These are phyloP conservation scores for Rhodotorula mucilaginosa DNA, from an alignment of 1,284 basidiomycete species.

Conservation along the genomic window DNA sequence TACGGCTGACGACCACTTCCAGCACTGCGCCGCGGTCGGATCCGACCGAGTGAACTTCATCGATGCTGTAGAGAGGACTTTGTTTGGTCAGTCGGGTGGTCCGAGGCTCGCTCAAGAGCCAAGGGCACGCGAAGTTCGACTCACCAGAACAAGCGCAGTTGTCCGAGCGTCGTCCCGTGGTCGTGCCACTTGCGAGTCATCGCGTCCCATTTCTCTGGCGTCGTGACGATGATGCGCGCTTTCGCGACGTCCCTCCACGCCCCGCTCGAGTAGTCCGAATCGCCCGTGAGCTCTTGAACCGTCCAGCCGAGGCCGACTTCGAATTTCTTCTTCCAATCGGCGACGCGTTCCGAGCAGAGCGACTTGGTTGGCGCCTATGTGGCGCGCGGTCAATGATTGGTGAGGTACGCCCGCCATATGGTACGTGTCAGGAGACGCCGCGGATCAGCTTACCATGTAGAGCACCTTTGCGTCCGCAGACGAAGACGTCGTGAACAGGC, in stretches of 20 bases:
- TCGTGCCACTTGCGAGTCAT: slow-evolving; percentile 76
- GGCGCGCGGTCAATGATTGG: too few species aligned
- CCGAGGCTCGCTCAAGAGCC: slow-evolving; percentile 3
- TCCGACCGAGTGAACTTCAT: slow-evolving; percentile 85
- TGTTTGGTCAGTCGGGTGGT: too few species aligned
- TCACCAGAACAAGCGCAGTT: slow-evolving; percentile 54
- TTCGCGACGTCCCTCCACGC: slow-evolving; percentile 62
- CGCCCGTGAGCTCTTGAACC: slow-evolving; percentile 90
- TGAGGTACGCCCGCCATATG: neutral
- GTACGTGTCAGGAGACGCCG: neutral
- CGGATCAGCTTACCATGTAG: slow-evolving; percentile 59
- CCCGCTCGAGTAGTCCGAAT: slow-evolving; percentile 63
- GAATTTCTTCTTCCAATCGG: slow-evolving; percentile 82
- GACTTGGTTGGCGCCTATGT: slow-evolving; percentile 58
- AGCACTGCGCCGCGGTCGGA: slow-evolving; percentile 89
- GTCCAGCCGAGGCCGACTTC: slow-evolving; percentile 55
- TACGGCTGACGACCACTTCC: slow-evolving; percentile 89
- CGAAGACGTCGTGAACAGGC: slow-evolving; percentile 59
- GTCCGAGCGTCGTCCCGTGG: slow-evolving; percentile 63
- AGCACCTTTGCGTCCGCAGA: slow-evolving; percentile 64
- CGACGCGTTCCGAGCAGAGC: slow-evolving; percentile 76
- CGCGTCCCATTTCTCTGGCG: slow-evolving; percentile 92
- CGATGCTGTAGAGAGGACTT: slow-evolving; percentile 55
- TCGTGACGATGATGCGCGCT: slow-evolving; percentile 65
- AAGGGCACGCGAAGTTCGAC: neutral